Base-by-base conservation (phyloP, 108 stramenopile genomes). In the Mediolabrus comicus region DNA sequence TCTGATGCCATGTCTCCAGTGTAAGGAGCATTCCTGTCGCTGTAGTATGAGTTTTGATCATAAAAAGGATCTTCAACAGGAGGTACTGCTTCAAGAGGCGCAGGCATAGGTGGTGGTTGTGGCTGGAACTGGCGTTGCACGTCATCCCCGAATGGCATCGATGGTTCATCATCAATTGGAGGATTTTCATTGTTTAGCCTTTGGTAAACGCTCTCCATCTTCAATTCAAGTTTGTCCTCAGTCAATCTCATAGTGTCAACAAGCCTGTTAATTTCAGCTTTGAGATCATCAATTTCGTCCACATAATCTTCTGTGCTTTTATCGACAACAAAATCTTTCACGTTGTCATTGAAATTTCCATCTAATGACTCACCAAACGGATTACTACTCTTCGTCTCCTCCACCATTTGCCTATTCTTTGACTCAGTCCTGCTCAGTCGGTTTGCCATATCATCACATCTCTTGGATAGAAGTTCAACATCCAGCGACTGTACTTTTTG, bases 381-480 rank as follows among this genome's bases (percentile, higher is more conserved):
- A 17, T 31, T 55, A 57, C 19, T 57, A 49, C 33, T 7, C 3
- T 22, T 49, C 22, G 19, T n/a, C 19, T 8, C 46, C 49, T 69
- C 30, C 19, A 27, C 58, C 22, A 69, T 24, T 14, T 32, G 13
- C 32, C 52, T 31, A 31, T 58, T 58, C 36, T 70, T 70, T 28
- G 56, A 16, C 16, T 52, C 59, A 33, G 59, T 46, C 29, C 31
- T 49, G 16, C 56, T 51, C 4, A 70, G 49, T 61, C 69, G 36
- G 11, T 36, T 61, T 35, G 56, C 49, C 35, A 70, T 52, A 27
- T 70, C 60, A 28, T 60, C 57, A 32, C 39, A 52, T 33, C 61
- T 70, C 38, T 34, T n/a, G 35, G 55, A 58, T 31, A 70, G 32
- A 7, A 29, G n/a, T 31, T 56, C 46, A 54, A 70, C 57, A 26